Evolutionary conservation across 306 rosid species (phyloP), one percentile per base, ranked within the genome.

Genomic region (Ochetophila trinervis): DNA sequence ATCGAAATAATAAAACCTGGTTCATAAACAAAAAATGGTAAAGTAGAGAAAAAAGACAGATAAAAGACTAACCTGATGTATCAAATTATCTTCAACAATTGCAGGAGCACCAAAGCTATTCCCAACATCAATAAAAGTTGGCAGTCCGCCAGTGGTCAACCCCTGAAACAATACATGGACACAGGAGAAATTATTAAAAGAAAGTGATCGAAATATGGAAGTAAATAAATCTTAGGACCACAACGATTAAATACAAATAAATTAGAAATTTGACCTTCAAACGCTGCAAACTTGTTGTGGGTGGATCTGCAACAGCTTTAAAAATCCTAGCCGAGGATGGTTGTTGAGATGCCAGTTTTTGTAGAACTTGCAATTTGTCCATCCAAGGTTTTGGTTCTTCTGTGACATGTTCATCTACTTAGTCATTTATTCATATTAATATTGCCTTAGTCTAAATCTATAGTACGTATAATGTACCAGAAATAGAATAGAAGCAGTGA

Each of bases 241-340:
- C 42, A 36, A 36, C 9, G 42, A 36, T 40, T 8, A 40, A 40
- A 40, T 40, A 40, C 8, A 2, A 40, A 40, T 40, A 40, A 1
- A 40, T 8, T 10, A 40, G 3, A 40, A 40, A 40, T 10, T 40
- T 40, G 20, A 89, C 99, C 95, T 93, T 93, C 88, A 93, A 83
- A 48, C 99, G 96, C 79, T 90, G 96, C 87, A 87, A 83, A 81
- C 97, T 93, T 0, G 99, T 93, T 17, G 97, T 93, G 18, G 97
- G 99, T 42, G 99, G 99, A 80, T 93, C 99, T 48, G 99, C 99
- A 79, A 93, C 76, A 68, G 99, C 96, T 76, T 86, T 93, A 80
- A 93, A 93, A 68, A 93, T 93, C 79, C 53, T 83, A 19, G 97
- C 91, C 0, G 91, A 83, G 3, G 87, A 86, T 1, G 85, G 85